A percentile compares a stretch with the other conserved stretches of the same genome.
Conservation (phyloP, 345 rosid species). For the Hevea brasiliensis region DNA sequence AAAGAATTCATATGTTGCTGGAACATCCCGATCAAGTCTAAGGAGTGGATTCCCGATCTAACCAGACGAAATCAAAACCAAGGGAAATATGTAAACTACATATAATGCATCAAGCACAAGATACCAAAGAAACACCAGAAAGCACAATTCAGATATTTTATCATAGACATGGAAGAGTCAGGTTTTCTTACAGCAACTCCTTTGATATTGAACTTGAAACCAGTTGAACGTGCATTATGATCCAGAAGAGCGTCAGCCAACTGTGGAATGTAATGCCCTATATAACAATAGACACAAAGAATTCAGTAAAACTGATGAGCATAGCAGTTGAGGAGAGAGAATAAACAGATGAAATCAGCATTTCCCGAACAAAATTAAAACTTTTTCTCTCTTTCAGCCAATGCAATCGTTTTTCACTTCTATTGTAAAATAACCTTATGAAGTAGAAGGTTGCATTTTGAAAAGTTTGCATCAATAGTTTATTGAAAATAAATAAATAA, state of each 20-base stretch:
- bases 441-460: too few relatives aligned
- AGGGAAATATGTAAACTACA: not conserved
- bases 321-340: not conserved
- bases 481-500: not conserved
- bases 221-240: conserved; percentile 56
- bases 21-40: conserved; percentile 67
- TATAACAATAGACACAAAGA: conserved; percentile 7
- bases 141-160: not conserved
- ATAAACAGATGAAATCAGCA: not conserved
- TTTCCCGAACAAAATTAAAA: not conserved
- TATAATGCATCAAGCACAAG: not conserved
- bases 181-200: conserved; percentile 85
- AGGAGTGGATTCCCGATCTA: conserved; percentile 94
- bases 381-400: not conserved
- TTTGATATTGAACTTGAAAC: conserved; percentile 80
- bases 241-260: conserved; percentile 67
- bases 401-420: not conserved
- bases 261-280: conserved; percentile 95
- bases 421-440: not conserved
- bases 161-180: not conserved
- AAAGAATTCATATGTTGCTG: conserved; percentile 72
- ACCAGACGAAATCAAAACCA: conserved; percentile 11
- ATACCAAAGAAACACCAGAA: too few relatives aligned
- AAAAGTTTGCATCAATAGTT: too few relatives aligned
- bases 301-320: not conserved